Conservation (phyloP, 1,284 basidiomycete genomes). For the Pholiota adiposa region DNA sequence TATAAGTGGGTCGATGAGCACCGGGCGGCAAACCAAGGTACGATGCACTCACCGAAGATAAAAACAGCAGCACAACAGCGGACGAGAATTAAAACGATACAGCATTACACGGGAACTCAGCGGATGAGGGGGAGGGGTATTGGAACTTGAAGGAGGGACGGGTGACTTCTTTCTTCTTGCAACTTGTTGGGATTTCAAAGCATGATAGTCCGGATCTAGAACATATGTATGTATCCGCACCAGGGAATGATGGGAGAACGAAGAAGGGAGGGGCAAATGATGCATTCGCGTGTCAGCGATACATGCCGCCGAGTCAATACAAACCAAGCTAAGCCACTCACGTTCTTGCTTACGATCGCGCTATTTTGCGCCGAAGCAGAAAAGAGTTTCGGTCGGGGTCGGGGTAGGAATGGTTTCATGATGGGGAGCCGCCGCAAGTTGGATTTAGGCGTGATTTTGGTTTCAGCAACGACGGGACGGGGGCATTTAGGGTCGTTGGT, state of each 20-base stretch:
- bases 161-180: too few species aligned
- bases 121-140: background rate
- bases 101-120: background rate
- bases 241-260: background rate
- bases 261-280: too few species aligned
- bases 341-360: conserved; percentile 70
- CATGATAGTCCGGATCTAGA: conserved; percentile 19
- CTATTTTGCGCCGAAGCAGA: conserved; percentile 26
- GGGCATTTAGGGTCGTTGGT: background rate
- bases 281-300: background rate
- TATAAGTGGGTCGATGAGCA: background rate
- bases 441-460: background rate
- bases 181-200: conserved; percentile 10
- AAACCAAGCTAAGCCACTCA: conserved; percentile 43
- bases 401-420: conserved; percentile 18
- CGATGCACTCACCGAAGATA: background rate
- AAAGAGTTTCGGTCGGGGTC: conserved; percentile 15
- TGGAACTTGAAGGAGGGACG: background rate
- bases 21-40: background rate
- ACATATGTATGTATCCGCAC: background rate
- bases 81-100: background rate
- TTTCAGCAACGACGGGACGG: conserved; percentile 1
- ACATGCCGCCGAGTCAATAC: background rate
- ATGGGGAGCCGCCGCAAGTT: background rate
- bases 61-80: background rate